Conservation (phyloP, 1,284 basidiomycete species). For the Pseudomicrostroma phylloplanum region DNA sequence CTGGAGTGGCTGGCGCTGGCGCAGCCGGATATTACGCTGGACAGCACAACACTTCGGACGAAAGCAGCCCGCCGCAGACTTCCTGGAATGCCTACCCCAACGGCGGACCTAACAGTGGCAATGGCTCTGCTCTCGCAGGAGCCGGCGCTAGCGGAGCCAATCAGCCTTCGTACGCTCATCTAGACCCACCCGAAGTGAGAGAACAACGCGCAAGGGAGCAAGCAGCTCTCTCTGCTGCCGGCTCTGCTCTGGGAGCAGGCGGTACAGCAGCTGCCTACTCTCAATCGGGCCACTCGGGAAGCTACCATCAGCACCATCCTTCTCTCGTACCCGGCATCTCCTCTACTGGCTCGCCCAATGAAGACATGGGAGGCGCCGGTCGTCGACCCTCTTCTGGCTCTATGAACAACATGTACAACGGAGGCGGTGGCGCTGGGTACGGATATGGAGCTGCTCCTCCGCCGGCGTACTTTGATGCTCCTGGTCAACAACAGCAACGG, state of each 20-base stretch:
- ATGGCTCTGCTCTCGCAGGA: neutral
- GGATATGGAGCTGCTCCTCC: neutral
- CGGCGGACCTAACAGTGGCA: neutral
- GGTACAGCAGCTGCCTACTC: neutral
- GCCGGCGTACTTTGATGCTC: neutral
- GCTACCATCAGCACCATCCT: neutral
- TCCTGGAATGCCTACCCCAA: slow-evolving; percentile 2
- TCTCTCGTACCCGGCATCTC: neutral
- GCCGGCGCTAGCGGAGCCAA: neutral
- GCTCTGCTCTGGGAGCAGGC: neutral
- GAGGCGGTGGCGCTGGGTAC: too few species aligned
- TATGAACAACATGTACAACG: too few species aligned
- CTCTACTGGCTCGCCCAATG: neutral
- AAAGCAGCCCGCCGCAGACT: slow-evolving; percentile 11
- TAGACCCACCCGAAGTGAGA: slow-evolving; percentile 41
- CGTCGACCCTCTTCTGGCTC: neutral
- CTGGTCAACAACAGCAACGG: slow-evolving; percentile 3
- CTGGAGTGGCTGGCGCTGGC: slow-evolving; percentile 5
- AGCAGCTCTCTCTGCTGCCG: slow-evolving; percentile 21
- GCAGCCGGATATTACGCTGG: slow-evolving; percentile 13
- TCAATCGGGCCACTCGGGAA: neutral
- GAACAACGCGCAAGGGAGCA: slow-evolving; percentile 31
- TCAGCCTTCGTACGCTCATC: slow-evolving; percentile 33
- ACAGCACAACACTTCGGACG: slow-evolving; percentile 1
- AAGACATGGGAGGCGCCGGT: neutral